Evolutionary conservation across 768 basidiomycete genomes (phyloP).

Genomic region (Calocybe indica): DNA sequence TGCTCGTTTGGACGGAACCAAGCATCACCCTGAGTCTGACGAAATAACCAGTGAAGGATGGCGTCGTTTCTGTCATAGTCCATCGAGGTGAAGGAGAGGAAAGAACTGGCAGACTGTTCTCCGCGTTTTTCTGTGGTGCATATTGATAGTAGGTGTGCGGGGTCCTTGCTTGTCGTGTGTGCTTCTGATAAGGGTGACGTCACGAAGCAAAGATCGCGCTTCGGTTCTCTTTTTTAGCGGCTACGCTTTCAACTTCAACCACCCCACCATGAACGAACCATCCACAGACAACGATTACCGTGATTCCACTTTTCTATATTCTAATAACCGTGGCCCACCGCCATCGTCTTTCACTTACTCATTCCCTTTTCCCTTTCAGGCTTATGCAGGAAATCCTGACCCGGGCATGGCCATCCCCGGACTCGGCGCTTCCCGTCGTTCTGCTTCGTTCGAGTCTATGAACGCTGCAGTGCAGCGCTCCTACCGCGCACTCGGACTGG

Average conservation of each 20-base stretch:
- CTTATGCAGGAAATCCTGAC: constrained; percentile 63
- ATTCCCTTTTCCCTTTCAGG: constrained; percentile 46
- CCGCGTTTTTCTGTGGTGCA: too few relatives aligned
- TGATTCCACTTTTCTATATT: neutral
- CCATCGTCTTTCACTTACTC: constrained; percentile 23
- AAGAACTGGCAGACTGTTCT: too few relatives aligned
- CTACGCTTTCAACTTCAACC: constrained; percentile 3
- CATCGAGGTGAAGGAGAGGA: constrained; percentile 21
- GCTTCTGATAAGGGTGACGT: constrained; percentile 3
- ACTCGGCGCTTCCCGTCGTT: constrained; percentile 13
- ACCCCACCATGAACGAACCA: neutral
- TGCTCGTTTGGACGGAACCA: constrained; percentile 81
- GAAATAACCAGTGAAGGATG: constrained; percentile 74
- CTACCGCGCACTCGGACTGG: constrained; percentile 14
- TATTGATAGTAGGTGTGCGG: neutral
- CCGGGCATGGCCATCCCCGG: constrained; percentile 39
- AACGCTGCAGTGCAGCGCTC: constrained; percentile 18
- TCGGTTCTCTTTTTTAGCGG: neutral
- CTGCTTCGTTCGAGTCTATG: constrained; percentile 39
- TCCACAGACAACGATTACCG: constrained; percentile 3
- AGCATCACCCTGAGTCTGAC: constrained; percentile 72
- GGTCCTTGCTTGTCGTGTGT: constrained; percentile 1
- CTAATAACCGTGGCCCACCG: constrained; percentile 14
- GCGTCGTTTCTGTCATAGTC: constrained; percentile 83
- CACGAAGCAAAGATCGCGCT: neutral